Evolutionary conservation across 2,329 filamentous ascomycete genomes (phyloP).

Genomic region (Alternaria atra): DNA sequence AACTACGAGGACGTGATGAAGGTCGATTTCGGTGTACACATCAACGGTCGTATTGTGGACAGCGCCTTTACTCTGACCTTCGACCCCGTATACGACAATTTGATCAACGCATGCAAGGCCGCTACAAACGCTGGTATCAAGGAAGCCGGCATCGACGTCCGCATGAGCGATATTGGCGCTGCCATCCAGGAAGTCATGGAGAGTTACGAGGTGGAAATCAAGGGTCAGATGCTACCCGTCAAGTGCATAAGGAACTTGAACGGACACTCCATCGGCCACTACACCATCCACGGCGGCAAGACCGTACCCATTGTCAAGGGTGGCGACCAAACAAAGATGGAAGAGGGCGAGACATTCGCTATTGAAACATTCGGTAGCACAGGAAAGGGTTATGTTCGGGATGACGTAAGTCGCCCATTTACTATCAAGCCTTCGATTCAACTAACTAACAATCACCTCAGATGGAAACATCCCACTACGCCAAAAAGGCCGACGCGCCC

Average conservation of each 20-base stretch:
- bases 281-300: constrained; percentile 91
- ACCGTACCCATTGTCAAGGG: constrained; percentile 93
- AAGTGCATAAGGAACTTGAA: constrained; percentile 89
- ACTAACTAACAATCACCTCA: constrained; percentile 40
- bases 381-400: constrained; percentile 84
- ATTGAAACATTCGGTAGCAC: constrained; percentile 97
- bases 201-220: constrained; percentile 86
- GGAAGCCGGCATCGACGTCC: constrained; percentile 91
- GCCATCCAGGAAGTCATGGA: constrained; percentile 92
- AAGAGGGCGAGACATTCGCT: constrained; percentile 93
- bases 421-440: not conserved
- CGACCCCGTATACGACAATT: constrained; percentile 73
- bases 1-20: constrained; percentile 75
- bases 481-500: constrained; percentile 74
- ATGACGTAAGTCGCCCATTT: constrained; percentile 68
- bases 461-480: constrained; percentile 89
- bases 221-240: constrained; percentile 79
- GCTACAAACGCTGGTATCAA: constrained; percentile 79
- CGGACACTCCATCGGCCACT: constrained; percentile 88
- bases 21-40: constrained; percentile 75
- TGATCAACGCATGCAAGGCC: constrained; percentile 72
- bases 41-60: constrained; percentile 76
- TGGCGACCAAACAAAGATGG: constrained; percentile 92
- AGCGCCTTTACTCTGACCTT: constrained; percentile 75
- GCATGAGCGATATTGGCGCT: constrained; percentile 84